Evolutionary conservation across 2,329 filamentous ascomycete genomes (phyloP), one percentile per base, ranked within the genome.

Genomic region (Aphanocladium album): DNA sequence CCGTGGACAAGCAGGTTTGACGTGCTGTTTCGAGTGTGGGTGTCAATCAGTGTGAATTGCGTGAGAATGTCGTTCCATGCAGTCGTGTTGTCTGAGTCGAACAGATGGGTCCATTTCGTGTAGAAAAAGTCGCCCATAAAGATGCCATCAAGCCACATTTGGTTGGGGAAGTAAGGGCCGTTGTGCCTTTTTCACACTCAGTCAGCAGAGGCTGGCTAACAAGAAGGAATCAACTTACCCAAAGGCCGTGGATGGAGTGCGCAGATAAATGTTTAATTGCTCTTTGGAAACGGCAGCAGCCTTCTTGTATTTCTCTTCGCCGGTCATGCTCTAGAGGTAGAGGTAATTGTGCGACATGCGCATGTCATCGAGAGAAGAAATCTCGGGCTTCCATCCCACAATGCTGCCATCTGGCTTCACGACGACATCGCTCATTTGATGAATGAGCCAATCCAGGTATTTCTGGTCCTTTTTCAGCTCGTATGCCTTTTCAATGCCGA

Each of bases 101-200:
- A 78, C n/a, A 71, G 60, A 8, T 65, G 64, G 5, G 74, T 75
- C 67, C 74, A 80, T 37, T 67, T 67, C 2, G 77, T 75, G 51
- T 78, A 79, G 66, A 79, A 79, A 1, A 71, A 69, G 46, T 77
- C 75, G 1, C 77, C 76, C 79, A 81, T 81, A 69, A 74, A 82
- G 23, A 81, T 79, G 1, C 83, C 83, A 63, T 83, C 81, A 0
- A 85, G 74, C 82, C 82, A 84, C 81, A 83, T 83, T 66, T 84
- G 79, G 63, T 82, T 76, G 19, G 73, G 74, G 63, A 82, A 83
- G 2, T 73, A 70, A 35, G 78, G 71, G 17, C 74, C 68, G 0
- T 70, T 65, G 64, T 84, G 82, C 80, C 81, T 84, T 5, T n/a
- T 30, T 30, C 30, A 30, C 9, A 9, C 5, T 30, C 30, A 30